Base-by-base conservation (phyloP, 2,329 filamentous ascomycete species). In the Fusarium sublunatum region DNA sequence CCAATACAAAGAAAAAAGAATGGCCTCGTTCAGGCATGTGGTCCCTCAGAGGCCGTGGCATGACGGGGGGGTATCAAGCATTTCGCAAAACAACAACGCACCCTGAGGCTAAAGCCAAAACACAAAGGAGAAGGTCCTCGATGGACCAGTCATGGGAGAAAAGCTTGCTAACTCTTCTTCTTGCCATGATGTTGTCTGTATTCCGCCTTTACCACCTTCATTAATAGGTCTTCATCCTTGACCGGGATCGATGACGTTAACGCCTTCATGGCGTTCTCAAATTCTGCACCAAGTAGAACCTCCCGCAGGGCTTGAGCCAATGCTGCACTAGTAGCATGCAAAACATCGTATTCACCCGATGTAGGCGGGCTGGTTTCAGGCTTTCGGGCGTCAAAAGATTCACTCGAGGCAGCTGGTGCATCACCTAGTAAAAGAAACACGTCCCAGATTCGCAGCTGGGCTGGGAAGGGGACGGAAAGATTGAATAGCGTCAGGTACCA, bases 401-500 rank as follows among this genome's bases (percentile, higher is more conserved):
- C 68, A 19, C 38, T 44, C 31, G 51, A 25, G 8, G 40, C 38
- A 43, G 55, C 34, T 22, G 55, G 31, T 6, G 57, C 63, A 38
- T 73, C 65, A 5, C 94, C 95, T 11, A 98, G 86, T 12, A 99
- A 86, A 86, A 99, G 92, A 77, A 98, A 98, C 2, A 97, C 91
- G 73, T 99, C 95, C 95, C 95, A 99, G 13, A 99, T 91, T 44
- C 95, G 90, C 32, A 99, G 87, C 76, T 98, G 95, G 4, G 94
- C 93, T 0, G 92, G 86, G 71, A 98, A 99, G 0, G 95, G 95
- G 47, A 99, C 91, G 13, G 92, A 96, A 72, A 98, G 90, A 77
- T 98, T 98, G 83, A 99, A 99, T 8, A 99, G 82, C 2, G 95
- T 99, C 47, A 99, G 83, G 74, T 99, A 99, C 95, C 95, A 99